Percentiles rank a stretch among this genome's conserved stretches.
Conservation (phyloP, 1,284 basidiomycete genomes). For the Mycosarcoma mackinlayi region DNA sequence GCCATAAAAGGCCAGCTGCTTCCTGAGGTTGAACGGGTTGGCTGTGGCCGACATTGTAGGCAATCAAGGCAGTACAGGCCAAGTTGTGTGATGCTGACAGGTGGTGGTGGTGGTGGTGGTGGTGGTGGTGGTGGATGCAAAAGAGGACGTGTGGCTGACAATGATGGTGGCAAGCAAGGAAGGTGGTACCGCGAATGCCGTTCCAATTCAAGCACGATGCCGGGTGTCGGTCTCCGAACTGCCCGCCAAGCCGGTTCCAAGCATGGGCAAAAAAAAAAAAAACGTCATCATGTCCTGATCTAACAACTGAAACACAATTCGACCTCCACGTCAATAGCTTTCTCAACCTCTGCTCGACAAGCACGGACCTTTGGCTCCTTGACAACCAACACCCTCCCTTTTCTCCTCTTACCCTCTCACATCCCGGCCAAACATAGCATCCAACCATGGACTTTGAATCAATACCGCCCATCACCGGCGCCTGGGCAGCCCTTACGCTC, state of each 20-base stretch:
- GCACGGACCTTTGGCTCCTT: background rate
- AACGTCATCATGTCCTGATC: background rate
- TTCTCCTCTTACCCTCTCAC: too few species aligned
- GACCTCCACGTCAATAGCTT: conserved; percentile 10
- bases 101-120: conserved; percentile 2
- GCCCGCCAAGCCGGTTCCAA: too few species aligned
- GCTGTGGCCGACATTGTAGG: conserved; percentile 56
- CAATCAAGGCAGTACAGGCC: too few species aligned
- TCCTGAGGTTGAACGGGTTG: conserved; percentile 50
- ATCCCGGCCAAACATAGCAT: background rate
- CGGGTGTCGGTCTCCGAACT: too few species aligned
- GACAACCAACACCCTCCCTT: background rate
- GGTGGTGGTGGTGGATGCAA: background rate
- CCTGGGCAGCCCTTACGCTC: conserved; percentile 56
- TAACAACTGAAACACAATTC: background rate
- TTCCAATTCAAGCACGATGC: background rate
- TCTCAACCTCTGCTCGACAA: conserved; percentile 1
- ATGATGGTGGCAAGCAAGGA: too few species aligned
- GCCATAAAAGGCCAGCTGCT: conserved; percentile 63
- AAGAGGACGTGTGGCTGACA: too few species aligned
- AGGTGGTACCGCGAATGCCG: too few species aligned
- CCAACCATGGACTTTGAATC: conserved; percentile 60
- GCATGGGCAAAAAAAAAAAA: too few species aligned
- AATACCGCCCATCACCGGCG: conserved; percentile 61
- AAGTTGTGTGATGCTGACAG: background rate